Conservation (phyloP, 1,284 basidiomycete species). For the Amylostereum areolatum region DNA sequence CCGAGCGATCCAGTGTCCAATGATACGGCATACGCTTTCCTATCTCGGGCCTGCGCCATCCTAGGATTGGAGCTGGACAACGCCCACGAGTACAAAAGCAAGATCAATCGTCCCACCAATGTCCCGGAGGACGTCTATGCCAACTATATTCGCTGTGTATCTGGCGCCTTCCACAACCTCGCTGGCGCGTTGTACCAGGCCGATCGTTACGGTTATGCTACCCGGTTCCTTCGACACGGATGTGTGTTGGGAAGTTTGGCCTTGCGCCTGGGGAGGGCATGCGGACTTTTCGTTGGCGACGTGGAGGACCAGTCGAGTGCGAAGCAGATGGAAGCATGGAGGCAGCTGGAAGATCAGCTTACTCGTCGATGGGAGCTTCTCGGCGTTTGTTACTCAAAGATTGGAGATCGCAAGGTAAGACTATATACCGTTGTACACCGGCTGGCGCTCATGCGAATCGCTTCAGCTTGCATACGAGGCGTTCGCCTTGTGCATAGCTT, state of each 20-base stretch:
- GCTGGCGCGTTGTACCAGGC: constrained; percentile 61
- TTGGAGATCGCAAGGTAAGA: constrained; percentile 61
- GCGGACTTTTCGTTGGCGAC: constrained; percentile 6
- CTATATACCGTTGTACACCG: too few species aligned
- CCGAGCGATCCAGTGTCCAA: constrained; percentile 47
- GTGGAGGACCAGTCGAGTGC: constrained; percentile 12
- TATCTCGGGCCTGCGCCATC: constrained; percentile 37
- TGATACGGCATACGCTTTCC: constrained; percentile 37
- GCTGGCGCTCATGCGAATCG: too few species aligned
- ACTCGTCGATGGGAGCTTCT: constrained; percentile 75
- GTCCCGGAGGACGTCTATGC: constrained; percentile 19
- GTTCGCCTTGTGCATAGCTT: constrained; percentile 44
- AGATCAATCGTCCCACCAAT: neutral
- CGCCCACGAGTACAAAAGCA: neutral
- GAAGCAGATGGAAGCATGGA: constrained; percentile 46
- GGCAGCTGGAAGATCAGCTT: constrained; percentile 54
- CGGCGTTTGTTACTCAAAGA: constrained; percentile 68
- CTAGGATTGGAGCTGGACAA: constrained; percentile 20
- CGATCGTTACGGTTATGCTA: constrained; percentile 49
- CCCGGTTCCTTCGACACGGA: constrained; percentile 58
- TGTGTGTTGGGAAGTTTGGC: constrained; percentile 49
- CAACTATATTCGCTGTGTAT: constrained; percentile 59
- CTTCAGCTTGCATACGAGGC: constrained; percentile 54
- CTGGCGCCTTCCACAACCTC: constrained; percentile 62
- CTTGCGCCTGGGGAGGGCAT: constrained; percentile 23